A percentile compares a stretch with the other conserved stretches of the same genome.
These are phyloP conservation scores for Kickxella alabastrina DNA, from an alignment of 192 early-diverging fungal species.

Conservation along the genomic window DNA sequence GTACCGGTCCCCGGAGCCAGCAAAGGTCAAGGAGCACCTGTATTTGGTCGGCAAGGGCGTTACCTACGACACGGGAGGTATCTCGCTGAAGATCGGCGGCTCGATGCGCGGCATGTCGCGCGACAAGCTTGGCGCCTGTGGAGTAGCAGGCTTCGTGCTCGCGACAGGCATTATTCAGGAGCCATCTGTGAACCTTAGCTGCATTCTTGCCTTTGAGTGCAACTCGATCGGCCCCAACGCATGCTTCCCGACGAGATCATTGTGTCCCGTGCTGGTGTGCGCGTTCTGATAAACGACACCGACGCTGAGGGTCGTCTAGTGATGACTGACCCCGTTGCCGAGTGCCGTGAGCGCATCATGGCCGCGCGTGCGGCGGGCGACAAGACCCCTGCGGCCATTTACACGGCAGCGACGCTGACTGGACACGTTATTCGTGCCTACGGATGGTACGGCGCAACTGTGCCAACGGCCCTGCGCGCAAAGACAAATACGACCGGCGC, in stretches of 20 bases:
- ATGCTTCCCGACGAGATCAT: slow-evolving; percentile 81
- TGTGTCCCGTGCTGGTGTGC: slow-evolving; percentile 67
- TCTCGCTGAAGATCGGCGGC: slow-evolving; percentile 78
- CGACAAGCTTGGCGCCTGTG: slow-evolving; percentile 86
- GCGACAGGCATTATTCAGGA: slow-evolving; percentile 65
- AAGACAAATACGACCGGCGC: slow-evolving; percentile 56
- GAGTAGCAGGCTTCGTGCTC: slow-evolving; percentile 77
- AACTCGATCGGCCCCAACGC: slow-evolving; percentile 78
- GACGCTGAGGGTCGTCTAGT: slow-evolving; percentile 91
- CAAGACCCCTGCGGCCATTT: slow-evolving; percentile 54
- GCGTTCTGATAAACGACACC: slow-evolving; percentile 79
- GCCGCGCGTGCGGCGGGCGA: slow-evolving; percentile 54
- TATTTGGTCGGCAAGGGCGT: slow-evolving; percentile 90
- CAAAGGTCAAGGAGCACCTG: slow-evolving; percentile 68
- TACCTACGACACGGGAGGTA: slow-evolving; percentile 87
- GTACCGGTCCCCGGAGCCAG: slow-evolving; percentile 64
- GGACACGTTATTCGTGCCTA: slow-evolving; percentile 79
- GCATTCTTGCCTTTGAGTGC: slow-evolving; percentile 73
- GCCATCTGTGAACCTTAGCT: slow-evolving; percentile 63
- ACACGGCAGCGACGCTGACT: slow-evolving; percentile 84
- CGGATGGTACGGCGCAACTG: slow-evolving; percentile 67
- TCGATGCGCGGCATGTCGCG: slow-evolving; percentile 85
- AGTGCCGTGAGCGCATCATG: slow-evolving; percentile 70
- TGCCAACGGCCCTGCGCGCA: slow-evolving; percentile 75
- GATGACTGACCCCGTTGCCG: slow-evolving; percentile 73